Evolutionary conservation across 495 filamentous ascomycete species (phyloP).

Genomic region (Cercophora scortea): DNA sequence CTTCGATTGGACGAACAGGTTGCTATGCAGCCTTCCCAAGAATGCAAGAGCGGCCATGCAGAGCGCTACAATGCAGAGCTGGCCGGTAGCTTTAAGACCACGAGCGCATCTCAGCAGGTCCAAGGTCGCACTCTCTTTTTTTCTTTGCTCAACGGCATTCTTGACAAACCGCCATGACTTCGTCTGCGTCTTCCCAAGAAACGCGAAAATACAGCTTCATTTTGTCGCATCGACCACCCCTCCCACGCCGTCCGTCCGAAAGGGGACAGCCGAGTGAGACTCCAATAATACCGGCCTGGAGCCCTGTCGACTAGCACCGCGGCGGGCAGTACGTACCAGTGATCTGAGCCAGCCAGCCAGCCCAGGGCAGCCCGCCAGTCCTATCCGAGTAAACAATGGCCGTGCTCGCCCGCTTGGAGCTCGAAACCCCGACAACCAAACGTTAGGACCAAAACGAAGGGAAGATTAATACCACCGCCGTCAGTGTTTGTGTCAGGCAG

Average conservation of each 20-base stretch:
- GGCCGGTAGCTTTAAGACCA: not conserved
- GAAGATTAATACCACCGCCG: slow-evolving; percentile 6
- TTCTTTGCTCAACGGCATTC: too few relatives aligned
- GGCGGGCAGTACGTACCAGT: too few relatives aligned
- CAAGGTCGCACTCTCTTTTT: too few relatives aligned
- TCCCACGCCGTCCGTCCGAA: too few relatives aligned
- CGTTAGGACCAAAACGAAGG: not conserved
- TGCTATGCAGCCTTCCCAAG: slow-evolving; percentile 1
- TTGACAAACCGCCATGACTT: slow-evolving; percentile 5
- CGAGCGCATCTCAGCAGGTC: not conserved
- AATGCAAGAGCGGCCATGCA: not conserved
- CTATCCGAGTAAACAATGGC: slow-evolving; percentile 25
- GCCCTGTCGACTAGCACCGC: too few relatives aligned
- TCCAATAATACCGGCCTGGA: too few relatives aligned
- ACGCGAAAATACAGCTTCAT: not conserved
- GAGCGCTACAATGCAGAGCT: slow-evolving; percentile 1
- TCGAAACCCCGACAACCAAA: slow-evolving; percentile 22
- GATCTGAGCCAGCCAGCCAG: not conserved
- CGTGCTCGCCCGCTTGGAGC: slow-evolving; percentile 10
- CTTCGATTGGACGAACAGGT: slow-evolving; percentile 2
- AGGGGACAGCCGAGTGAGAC: too few relatives aligned
- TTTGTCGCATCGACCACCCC: not conserved
- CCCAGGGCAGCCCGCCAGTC: not conserved
- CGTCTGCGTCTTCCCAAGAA: not conserved
- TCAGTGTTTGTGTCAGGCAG: not conserved